phyloP scores from a whole-genome alignment of 2,329 filamentous ascomycete genomes.

The Stylonectria norvegica region DNA sequence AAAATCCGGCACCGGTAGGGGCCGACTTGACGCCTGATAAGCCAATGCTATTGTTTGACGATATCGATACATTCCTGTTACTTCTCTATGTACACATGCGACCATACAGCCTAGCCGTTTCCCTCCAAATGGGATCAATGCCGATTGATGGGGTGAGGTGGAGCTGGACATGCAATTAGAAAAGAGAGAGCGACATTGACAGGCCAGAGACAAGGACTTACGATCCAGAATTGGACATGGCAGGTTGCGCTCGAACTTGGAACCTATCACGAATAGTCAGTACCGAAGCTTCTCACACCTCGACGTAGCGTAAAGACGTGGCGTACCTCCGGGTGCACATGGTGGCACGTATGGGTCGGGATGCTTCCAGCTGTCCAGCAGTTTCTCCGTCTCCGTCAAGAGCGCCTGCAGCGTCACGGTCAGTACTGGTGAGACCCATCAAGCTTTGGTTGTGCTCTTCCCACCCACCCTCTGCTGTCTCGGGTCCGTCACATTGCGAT shows the following conservation, averaged over 20 bases:
- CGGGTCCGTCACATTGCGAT: constrained; percentile 78
- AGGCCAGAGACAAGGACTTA: constrained; percentile 48
- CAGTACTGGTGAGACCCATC: constrained; percentile 4
- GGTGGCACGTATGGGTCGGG: constrained; percentile 89
- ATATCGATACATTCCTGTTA: constrained; percentile 9
- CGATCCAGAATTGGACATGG: constrained; percentile 75
- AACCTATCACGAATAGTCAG: constrained; percentile 54
- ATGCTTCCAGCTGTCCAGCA: constrained; percentile 94
- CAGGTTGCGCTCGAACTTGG: constrained; percentile 94
- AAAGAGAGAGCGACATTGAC: not conserved
- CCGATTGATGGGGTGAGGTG: constrained; percentile 26
- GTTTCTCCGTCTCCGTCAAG: constrained; percentile 80
- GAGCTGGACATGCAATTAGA: constrained; percentile 23
- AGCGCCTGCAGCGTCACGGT: constrained; percentile 58
- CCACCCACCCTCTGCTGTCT: constrained; percentile 74
- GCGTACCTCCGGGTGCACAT: constrained; percentile 85
- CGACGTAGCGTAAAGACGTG: not conserved
- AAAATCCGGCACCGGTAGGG: too few relatives aligned
- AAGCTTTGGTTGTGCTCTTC: constrained; percentile 1
- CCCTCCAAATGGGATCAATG: constrained; percentile 15
- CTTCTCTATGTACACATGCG: constrained; percentile 21
- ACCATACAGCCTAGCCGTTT: constrained; percentile 8
- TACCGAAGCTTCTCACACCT: not conserved
- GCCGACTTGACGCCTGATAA: too few relatives aligned
- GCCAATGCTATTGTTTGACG: constrained; percentile 9